These are phyloP conservation scores for Auriscalpium vulgare DNA, from an alignment of 768 basidiomycete genomes.

Conservation along the genomic window DNA sequence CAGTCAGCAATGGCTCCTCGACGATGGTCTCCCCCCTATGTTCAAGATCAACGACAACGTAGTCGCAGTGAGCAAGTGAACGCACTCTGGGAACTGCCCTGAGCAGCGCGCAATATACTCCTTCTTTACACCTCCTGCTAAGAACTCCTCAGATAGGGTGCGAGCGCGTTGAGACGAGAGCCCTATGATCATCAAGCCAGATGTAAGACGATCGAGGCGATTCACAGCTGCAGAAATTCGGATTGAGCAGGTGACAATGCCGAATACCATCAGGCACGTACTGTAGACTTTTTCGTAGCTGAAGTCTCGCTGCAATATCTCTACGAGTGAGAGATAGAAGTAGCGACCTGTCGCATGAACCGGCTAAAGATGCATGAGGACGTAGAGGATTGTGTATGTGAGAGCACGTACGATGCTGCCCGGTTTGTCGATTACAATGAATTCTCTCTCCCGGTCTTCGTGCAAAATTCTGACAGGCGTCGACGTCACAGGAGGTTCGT, in stretches of 20 bases:
- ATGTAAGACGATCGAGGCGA: constrained; percentile 88
- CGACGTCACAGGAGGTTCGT: constrained; percentile 91
- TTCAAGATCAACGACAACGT: neutral
- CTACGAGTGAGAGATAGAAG: constrained; percentile 78
- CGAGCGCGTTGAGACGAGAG: constrained; percentile 62
- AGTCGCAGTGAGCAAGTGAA: constrained; percentile 7
- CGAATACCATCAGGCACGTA: constrained; percentile 31
- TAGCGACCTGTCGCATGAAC: constrained; percentile 92
- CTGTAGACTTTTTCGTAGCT: constrained; percentile 78
- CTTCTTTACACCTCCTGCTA: constrained; percentile 74
- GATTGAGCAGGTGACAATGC: neutral
- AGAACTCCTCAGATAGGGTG: constrained; percentile 71
- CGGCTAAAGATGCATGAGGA: constrained; percentile 41
- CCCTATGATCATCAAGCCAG: constrained; percentile 91
- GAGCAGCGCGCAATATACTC: constrained; percentile 86
- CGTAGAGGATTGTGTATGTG: neutral
- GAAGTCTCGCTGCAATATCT: constrained; percentile 79
- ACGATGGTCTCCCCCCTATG: constrained; percentile 72
- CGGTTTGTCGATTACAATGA: constrained; percentile 93
- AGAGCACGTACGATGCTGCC: constrained; percentile 79
- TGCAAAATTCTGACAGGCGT: constrained; percentile 74
- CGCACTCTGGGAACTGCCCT: constrained; percentile 82
- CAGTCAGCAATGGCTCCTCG: constrained; percentile 80
- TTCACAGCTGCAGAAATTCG: constrained; percentile 69
- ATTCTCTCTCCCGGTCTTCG: constrained; percentile 70